A percentile compares a stretch with the other conserved stretches of the same genome.
phyloP scores from a whole-genome alignment of 805 yeast species.

The Saccharomycopsis vini region DNA sequence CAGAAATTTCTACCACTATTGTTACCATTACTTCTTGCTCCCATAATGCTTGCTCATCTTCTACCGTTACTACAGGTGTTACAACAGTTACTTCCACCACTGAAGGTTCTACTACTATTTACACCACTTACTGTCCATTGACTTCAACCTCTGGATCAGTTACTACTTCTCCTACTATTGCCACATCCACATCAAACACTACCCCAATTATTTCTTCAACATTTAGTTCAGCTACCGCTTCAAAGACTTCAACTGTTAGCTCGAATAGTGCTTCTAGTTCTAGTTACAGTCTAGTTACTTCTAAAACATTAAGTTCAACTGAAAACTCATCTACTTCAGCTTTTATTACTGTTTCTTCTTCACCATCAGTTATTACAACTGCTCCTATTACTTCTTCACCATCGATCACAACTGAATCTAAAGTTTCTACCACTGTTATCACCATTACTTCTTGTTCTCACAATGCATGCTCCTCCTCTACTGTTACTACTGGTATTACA shows the following conservation, averaged over 20 bases:
- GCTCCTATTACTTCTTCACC: conserved; percentile 4
- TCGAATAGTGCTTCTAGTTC: conserved; percentile 24
- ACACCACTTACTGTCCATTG: conserved; percentile 26
- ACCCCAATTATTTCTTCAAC: too few species aligned
- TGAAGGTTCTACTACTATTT: conserved; percentile 22
- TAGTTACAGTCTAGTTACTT: conserved; percentile 10
- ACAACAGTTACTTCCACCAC: conserved; percentile 23
- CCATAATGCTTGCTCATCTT: conserved; percentile 13
- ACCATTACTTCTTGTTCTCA: conserved; percentile 23
- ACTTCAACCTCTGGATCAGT: background rate
- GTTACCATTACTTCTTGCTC: conserved; percentile 22
- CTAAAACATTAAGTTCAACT: too few species aligned
- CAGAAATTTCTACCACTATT: conserved; percentile 13
- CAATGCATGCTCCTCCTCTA: conserved; percentile 12
- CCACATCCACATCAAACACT: background rate
- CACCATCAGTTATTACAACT: conserved; percentile 4
- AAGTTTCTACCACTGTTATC: conserved; percentile 17
- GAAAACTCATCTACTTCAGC: too few species aligned
- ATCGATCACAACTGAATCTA: conserved; percentile 8
- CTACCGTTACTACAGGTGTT: conserved; percentile 24
- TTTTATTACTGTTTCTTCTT: too few species aligned
- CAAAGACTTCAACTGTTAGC: too few species aligned
- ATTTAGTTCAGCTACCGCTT: conserved; percentile 22
- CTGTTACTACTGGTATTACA: conserved; percentile 25
- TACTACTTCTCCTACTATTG: background rate